Conservation (phyloP, 768 basidiomycete genomes). For the Coprinellus aureogranulatus region DNA sequence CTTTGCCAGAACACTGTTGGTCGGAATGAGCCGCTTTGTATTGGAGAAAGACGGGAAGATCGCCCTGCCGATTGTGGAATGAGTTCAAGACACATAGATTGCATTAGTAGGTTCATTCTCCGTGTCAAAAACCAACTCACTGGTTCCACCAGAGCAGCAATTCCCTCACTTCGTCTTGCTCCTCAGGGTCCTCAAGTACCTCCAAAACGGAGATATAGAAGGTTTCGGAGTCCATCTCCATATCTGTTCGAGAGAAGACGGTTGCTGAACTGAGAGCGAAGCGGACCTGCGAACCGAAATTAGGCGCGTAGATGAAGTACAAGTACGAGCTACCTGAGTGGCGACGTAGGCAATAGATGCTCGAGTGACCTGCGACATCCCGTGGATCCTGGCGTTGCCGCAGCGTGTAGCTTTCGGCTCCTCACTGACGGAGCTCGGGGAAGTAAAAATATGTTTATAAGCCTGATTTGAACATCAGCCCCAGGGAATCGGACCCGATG, state of each 20-base stretch:
- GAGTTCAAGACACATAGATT: not conserved
- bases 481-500: no score
- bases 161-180: not conserved
- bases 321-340: not conserved
- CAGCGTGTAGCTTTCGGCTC: not conserved
- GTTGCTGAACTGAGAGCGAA: not conserved
- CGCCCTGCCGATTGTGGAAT: not conserved
- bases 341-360: slow-evolving; percentile 1
- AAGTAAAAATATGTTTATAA: slow-evolving; percentile 6
- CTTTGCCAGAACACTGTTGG: not conserved
- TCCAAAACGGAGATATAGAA: not conserved
- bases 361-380: not conserved
- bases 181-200: not conserved
- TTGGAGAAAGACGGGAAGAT: not conserved
- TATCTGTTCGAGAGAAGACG: not conserved
- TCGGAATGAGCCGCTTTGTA: not conserved
- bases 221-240: not conserved
- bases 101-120: not conserved
- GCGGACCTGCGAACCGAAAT: not conserved
- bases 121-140: not conserved
- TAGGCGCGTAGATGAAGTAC: not conserved
- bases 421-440: not conserved
- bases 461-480: no score
- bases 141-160: not conserved
- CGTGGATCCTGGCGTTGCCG: slow-evolving; percentile 3